Percentiles rank a stretch among this genome's conserved stretches.
These are phyloP conservation scores for Pterula multifida DNA, from an alignment of 1,284 basidiomycete genomes.

Conservation along the genomic window DNA sequence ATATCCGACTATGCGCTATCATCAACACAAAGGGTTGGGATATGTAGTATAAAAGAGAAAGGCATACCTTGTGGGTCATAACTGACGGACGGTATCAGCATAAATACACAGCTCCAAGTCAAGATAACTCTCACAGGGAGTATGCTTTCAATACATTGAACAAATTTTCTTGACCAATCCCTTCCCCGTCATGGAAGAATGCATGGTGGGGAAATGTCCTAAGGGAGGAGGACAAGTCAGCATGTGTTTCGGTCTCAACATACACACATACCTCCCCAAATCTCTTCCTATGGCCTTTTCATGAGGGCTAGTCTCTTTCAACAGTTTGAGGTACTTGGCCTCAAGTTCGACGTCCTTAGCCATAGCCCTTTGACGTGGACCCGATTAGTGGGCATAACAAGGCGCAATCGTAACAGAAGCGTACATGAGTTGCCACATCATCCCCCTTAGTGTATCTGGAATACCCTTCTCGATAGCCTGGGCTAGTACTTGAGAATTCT, in stretches of 20 bases:
- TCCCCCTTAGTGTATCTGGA: conserved; percentile 76
- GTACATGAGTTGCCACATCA: conserved; percentile 98
- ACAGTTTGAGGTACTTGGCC: conserved; percentile 68
- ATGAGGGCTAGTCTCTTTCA: conserved; percentile 79
- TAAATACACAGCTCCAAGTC: conserved; percentile 9
- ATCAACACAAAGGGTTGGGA: neutral
- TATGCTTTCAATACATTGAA: conserved; percentile 79
- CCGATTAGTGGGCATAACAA: conserved; percentile 5
- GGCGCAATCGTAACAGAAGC: conserved; percentile 10
- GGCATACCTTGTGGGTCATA: conserved; percentile 56
- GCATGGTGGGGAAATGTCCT: conserved; percentile 97
- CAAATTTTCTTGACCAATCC: conserved; percentile 39
- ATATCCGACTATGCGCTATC: conserved; percentile 66
- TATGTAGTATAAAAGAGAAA: neutral
- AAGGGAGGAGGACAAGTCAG: conserved; percentile 5
- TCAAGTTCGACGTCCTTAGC: conserved; percentile 88
- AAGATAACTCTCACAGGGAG: conserved; percentile 45
- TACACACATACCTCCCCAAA: conserved; percentile 53
- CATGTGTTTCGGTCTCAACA: conserved; percentile 1
- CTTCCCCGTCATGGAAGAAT: conserved; percentile 87
- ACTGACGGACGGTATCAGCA: conserved; percentile 18
- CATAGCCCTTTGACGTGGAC: conserved; percentile 45
- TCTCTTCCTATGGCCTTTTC: conserved; percentile 93
- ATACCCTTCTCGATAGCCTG: conserved; percentile 90
- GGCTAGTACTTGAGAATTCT: conserved; percentile 70